Evolutionary conservation across 768 basidiomycete species (phyloP), one percentile per base, ranked within the genome.

Genomic region (Lenzites betulinus): DNA sequence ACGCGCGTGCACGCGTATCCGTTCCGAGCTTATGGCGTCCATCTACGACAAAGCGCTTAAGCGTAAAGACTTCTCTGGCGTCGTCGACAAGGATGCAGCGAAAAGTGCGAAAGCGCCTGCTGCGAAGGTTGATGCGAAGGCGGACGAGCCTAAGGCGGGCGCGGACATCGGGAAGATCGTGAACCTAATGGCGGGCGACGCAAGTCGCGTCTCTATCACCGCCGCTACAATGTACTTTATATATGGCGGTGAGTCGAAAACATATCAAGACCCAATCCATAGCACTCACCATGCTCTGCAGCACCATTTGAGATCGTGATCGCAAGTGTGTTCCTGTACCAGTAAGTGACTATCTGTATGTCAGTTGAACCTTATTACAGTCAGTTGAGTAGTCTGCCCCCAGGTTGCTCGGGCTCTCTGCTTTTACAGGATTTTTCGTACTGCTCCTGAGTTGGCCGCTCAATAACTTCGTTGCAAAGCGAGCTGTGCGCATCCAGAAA

Each of bases 141-240:
- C 51, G 35, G 75, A 76, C 59, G 78, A 90, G 33, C 83, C 86
- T 1, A 88, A 84, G 65, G 82, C 88, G 1, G 90, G 92, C 18
- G 94, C 94, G 8, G 90, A 93, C 70, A 80, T 90, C 12, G 94
- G 94, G 13, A 94, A 95, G 71, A 92, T 95, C 53, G 91, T 95
- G 55, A 92, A 93, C 64, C 74, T 95, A 35, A 95, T 95, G 92
- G 86, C 90, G 15, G 85, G 83, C 7, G 91, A 93, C 69, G 85
- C 87, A 2, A 88, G 86, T 67, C 75, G 80, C 43, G 55, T 89
- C 57, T 75, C 84, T 2, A 78, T 79, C 74, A 83, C 80, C 54
- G 65, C 77, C 8, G 82, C 88, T 0, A 81, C 79, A 2, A 70
- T 79, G 53, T 90, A 89, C 67, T 83, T 87, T 69, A 74, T 89